Percentiles rank a stretch among this genome's conserved stretches.
Conservation (phyloP, 2,329 filamentous ascomycete species). For the Epichloe gansuensis region DNA sequence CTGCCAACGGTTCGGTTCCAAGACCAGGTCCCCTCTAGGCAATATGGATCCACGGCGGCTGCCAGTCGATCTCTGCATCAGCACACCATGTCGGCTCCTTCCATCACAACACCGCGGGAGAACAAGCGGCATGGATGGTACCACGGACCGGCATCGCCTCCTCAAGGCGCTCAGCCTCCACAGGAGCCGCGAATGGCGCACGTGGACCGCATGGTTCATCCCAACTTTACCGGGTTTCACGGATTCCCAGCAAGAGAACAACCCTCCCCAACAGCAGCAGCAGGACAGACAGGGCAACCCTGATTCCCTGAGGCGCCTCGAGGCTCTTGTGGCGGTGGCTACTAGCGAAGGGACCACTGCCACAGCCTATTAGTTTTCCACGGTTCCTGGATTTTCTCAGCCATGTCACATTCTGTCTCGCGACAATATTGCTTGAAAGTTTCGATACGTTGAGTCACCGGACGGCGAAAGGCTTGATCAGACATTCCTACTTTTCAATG, state of each 20-base stretch:
- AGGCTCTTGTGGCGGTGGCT: constrained; percentile 32
- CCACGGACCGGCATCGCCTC: constrained; percentile 36
- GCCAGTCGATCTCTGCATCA: constrained; percentile 32
- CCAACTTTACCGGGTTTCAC: constrained; percentile 40
- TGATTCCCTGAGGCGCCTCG: constrained; percentile 26
- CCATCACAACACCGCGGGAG: constrained; percentile 43
- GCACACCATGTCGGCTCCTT: constrained; percentile 48
- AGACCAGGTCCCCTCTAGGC: constrained; percentile 28
- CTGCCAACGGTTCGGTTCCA: constrained; percentile 44
- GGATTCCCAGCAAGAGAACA: constrained; percentile 34
- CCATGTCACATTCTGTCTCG: too few species aligned
- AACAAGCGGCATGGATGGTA: constrained; percentile 64
- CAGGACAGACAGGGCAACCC: constrained; percentile 18
- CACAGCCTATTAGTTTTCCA: constrained; percentile 22
- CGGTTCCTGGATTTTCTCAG: too few species aligned
- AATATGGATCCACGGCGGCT: constrained; percentile 17
- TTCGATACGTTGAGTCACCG: too few species aligned
- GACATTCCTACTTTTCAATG: too few species aligned
- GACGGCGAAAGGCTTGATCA: too few species aligned
- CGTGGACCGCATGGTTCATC: constrained; percentile 46
- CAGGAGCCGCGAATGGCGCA: constrained; percentile 27
- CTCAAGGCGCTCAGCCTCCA: constrained; percentile 20
- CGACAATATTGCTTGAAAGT: too few species aligned
- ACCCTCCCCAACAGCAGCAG: constrained; percentile 9
- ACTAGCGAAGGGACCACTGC: constrained; percentile 32